Percentiles rank a stretch among this genome's conserved stretches.
These are phyloP conservation scores for Colletotrichum tropicale DNA, from an alignment of 2,329 filamentous ascomycete genomes.

Conservation along the genomic window DNA sequence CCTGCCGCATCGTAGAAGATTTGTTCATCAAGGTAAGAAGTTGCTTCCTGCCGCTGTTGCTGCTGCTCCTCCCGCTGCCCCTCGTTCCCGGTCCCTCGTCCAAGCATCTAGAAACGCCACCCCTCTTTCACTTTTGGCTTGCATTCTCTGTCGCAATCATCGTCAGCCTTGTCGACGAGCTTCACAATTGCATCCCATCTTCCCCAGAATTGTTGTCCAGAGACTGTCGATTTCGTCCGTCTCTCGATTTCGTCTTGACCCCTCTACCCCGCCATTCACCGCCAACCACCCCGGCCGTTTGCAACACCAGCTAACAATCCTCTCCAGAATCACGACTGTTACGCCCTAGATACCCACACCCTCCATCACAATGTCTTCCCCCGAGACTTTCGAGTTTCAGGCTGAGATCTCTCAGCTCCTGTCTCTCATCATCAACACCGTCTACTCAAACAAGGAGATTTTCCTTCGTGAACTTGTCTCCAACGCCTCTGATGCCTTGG, in stretches of 20 bases:
- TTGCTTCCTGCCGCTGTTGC: not conserved
- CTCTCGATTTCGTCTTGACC: not conserved
- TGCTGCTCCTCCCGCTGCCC: not conserved
- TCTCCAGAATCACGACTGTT: constrained; percentile 18
- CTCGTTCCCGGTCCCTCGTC: not conserved
- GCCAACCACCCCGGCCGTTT: constrained; percentile 12
- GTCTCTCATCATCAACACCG: constrained; percentile 99
- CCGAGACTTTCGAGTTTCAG: constrained; percentile 99
- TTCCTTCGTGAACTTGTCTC: constrained; percentile 98
- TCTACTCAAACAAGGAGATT: constrained; percentile 99
- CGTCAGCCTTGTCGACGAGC: not conserved
- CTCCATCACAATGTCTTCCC: constrained; percentile 67
- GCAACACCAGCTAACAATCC: not conserved
- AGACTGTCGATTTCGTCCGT: not conserved
- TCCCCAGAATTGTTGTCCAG: not conserved
- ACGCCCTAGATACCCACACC: constrained; percentile 21
- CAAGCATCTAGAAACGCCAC: not conserved
- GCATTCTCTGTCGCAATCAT: not conserved
- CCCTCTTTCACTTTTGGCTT: not conserved
- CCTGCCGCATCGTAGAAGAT: constrained; percentile 20
- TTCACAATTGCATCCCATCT: not conserved
- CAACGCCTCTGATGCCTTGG: constrained; percentile 97
- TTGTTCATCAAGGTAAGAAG: constrained; percentile 20
- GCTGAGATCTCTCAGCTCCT: constrained; percentile 99
- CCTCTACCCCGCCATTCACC: not conserved